Evolutionary conservation across 495 filamentous ascomycete species (phyloP).

Genomic region (Jackrogersella multiformis): DNA sequence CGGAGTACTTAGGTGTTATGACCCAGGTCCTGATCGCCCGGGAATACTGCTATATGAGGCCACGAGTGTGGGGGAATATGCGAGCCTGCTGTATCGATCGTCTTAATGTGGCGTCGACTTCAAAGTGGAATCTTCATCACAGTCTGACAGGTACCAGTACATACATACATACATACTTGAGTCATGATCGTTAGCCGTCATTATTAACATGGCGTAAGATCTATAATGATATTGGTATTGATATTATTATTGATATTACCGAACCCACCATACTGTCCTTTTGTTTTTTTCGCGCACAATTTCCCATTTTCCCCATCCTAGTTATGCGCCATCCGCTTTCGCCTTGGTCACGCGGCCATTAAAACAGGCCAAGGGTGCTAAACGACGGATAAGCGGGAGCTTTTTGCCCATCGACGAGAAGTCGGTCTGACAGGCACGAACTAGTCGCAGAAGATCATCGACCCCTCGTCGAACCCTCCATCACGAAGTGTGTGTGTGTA

Average conservation of each 20-base stretch:
- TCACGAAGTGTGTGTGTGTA: not conserved
- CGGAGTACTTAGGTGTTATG: conserved; percentile 18
- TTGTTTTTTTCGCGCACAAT: conserved; percentile 18
- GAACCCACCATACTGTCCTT: conserved; percentile 6
- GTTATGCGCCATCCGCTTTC: conserved; percentile 34
- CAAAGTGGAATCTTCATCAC: not conserved
- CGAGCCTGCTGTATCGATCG: conserved; percentile 31
- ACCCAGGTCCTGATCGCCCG: conserved; percentile 21
- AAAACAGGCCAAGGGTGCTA: conserved; percentile 27
- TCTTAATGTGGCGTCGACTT: conserved; percentile 17
- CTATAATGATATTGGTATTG: conserved; percentile 18
- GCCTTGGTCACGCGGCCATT: conserved; percentile 40
- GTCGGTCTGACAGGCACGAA: conserved; percentile 39
- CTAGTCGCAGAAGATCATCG: conserved; percentile 27
- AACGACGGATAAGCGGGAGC: conserved; percentile 38
- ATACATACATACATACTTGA: not conserved
- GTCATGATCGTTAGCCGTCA: conserved; percentile 2
- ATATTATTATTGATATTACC: conserved; percentile 20
- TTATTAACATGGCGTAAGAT: conserved; percentile 13
- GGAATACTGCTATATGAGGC: conserved; percentile 18
- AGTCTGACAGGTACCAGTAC: conserved; percentile 39
- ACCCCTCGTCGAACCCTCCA: conserved; percentile 28
- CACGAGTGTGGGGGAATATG: conserved; percentile 38
- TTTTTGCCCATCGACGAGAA: conserved; percentile 21
- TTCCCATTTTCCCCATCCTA: conserved; percentile 20